phyloP scores from a whole-genome alignment of 2,329 filamentous ascomycete genomes.

The Ophiostoma sp. region DNA sequence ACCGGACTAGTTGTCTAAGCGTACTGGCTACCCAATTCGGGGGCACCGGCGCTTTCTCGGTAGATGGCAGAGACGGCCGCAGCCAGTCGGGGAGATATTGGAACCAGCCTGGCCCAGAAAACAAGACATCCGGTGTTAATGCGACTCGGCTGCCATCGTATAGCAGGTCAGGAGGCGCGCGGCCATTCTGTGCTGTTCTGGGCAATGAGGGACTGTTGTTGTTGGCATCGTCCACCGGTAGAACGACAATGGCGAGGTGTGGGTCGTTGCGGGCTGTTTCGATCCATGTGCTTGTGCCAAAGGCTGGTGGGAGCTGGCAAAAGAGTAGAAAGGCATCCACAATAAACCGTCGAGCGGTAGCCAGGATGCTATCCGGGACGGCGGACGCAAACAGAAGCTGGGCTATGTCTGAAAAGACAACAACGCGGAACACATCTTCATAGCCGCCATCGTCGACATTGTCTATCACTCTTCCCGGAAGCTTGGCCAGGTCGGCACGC shows the following conservation, averaged over 20 bases:
- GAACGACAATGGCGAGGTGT: conserved; percentile 38
- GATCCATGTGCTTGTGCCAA: conserved; percentile 30
- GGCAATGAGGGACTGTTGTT: background rate
- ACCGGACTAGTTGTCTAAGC: conserved; percentile 53
- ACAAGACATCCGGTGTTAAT: conserved; percentile 41
- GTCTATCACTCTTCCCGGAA: conserved; percentile 70
- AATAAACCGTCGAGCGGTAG: conserved; percentile 43
- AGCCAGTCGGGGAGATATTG: conserved; percentile 25
- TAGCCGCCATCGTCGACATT: conserved; percentile 66
- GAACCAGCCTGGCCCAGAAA: conserved; percentile 25
- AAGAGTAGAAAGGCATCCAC: conserved; percentile 68
- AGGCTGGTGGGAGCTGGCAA: conserved; percentile 55
- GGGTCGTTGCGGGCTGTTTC: conserved; percentile 45
- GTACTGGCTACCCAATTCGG: conserved; percentile 46
- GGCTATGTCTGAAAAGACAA: conserved; percentile 73
- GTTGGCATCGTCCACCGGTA: background rate
- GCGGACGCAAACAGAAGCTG: conserved; percentile 48
- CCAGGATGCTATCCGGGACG: conserved; percentile 40
- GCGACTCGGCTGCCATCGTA: conserved; percentile 30
- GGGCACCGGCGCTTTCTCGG: conserved; percentile 34
- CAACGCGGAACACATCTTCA: conserved; percentile 76
- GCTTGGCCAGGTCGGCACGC: conserved; percentile 43
- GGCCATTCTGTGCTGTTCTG: background rate
- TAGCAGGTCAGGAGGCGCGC: conserved; percentile 17
- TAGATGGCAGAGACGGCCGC: background rate